A percentile compares a stretch with the other conserved stretches of the same genome.
Conservation (phyloP, 2,329 filamentous ascomycete species). For the Neofusicoccum ribis region DNA sequence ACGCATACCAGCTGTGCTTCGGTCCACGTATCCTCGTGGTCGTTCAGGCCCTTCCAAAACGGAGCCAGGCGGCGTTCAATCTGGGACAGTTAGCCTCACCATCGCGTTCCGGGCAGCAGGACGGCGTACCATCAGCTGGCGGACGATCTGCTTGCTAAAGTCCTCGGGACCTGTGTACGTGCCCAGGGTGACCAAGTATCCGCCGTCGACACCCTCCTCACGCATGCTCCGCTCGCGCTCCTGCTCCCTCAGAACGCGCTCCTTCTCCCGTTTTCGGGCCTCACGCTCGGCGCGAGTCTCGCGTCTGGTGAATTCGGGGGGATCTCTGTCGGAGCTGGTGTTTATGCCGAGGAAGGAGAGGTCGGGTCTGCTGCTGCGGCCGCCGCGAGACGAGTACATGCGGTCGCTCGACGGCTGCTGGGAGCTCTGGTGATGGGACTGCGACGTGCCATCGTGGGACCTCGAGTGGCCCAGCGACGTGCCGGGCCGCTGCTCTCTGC, state of each 20-base stretch:
- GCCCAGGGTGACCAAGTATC: slow-evolving; percentile 89
- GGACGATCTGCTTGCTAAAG: slow-evolving; percentile 83
- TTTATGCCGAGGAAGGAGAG: slow-evolving; percentile 61
- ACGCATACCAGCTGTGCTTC: slow-evolving; percentile 94
- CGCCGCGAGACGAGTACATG: slow-evolving; percentile 41
- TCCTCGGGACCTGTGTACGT: slow-evolving; percentile 92
- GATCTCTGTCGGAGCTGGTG: slow-evolving; percentile 50
- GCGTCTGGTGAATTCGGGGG: slow-evolving; percentile 61
- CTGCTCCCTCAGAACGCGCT: slow-evolving; percentile 71
- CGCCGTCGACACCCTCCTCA: slow-evolving; percentile 92
- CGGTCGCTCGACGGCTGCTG: slow-evolving; percentile 27
- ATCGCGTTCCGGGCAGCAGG: background rate
- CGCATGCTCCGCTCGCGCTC: slow-evolving; percentile 88
- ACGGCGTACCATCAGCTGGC: slow-evolving; percentile 78
- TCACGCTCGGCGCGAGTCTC: slow-evolving; percentile 93
- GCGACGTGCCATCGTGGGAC: slow-evolving; percentile 28
- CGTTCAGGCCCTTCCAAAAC: slow-evolving; percentile 92
- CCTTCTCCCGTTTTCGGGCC: slow-evolving; percentile 78
- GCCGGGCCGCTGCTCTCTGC: slow-evolving; percentile 45
- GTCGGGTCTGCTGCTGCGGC: slow-evolving; percentile 58
- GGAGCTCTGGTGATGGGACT: slow-evolving; percentile 29
- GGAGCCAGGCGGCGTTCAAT: slow-evolving; percentile 90
- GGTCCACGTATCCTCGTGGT: slow-evolving; percentile 85
- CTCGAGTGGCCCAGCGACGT: slow-evolving; percentile 34
- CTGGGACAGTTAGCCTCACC: slow-evolving; percentile 49